Evolutionary conservation across 2,329 filamentous ascomycete genomes (phyloP).

Genomic region (Fusarium mexicanum): DNA sequence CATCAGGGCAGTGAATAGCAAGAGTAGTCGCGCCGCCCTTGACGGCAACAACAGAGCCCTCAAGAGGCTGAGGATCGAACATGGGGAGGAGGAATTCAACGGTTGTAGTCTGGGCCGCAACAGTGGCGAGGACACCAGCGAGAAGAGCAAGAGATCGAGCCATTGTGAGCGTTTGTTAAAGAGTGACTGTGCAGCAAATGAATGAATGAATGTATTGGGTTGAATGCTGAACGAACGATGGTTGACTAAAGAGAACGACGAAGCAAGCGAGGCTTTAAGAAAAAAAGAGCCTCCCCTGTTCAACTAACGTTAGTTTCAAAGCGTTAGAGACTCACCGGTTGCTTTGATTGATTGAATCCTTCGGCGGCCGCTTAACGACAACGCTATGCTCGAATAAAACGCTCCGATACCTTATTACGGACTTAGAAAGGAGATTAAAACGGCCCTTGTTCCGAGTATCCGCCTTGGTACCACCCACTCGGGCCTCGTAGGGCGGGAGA

Average conservation of each 20-base stretch:
- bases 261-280: neutral
- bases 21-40: slow-evolving; percentile 45
- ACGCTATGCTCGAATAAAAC: slow-evolving; percentile 23
- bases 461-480: slow-evolving; percentile 4
- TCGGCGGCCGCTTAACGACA: slow-evolving; percentile 14
- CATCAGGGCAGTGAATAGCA: slow-evolving; percentile 40
- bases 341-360: slow-evolving; percentile 22
- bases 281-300: slow-evolving; percentile 11
- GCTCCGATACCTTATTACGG: slow-evolving; percentile 5
- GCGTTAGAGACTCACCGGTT: neutral
- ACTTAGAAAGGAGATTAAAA: slow-evolving; percentile 17
- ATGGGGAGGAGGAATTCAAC: slow-evolving; percentile 44
- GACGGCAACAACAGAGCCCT: slow-evolving; percentile 46
- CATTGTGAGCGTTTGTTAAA: slow-evolving; percentile 31
- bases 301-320: neutral
- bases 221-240: slow-evolving; percentile 7
- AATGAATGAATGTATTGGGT: slow-evolving; percentile 33
- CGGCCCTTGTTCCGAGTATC: slow-evolving; percentile 7
- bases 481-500: slow-evolving; percentile 5
- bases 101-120: slow-evolving; percentile 42
- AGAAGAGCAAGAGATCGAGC: slow-evolving; percentile 41
- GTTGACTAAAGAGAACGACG: neutral
- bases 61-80: slow-evolving; percentile 34
- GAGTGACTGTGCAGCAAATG: slow-evolving; percentile 23
- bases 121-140: slow-evolving; percentile 29